Conservation (phyloP, 176 grass and related monocot genomes). For the Metroxylon sagu region DNA sequence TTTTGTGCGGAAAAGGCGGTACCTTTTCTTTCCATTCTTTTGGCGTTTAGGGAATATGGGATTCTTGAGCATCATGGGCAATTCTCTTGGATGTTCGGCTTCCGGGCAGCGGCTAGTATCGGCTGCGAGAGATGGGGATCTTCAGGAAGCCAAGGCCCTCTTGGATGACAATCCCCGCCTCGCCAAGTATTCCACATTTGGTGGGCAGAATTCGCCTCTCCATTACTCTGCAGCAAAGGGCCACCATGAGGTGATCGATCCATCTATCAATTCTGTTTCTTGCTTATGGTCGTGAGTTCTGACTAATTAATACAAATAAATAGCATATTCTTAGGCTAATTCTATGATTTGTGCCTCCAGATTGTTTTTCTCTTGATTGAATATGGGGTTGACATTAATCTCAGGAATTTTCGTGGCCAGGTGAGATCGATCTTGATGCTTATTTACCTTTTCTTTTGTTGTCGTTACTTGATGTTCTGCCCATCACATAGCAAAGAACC, state of each 20-base stretch:
- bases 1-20: not conserved
- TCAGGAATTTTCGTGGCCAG: slow-evolving; percentile 84
- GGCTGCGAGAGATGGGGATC: slow-evolving; percentile 81
- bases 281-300: slow-evolving; percentile 1
- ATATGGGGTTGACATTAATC: slow-evolving; percentile 82
- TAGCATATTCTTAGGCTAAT: slow-evolving; percentile 4
- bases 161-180: slow-evolving; percentile 86
- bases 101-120: slow-evolving; percentile 71
- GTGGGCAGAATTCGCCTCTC: slow-evolving; percentile 76
- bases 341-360: slow-evolving; percentile 25
- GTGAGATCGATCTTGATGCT: slow-evolving; percentile 25
- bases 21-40: not conserved
- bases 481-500: not conserved
- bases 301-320: slow-evolving; percentile 3
- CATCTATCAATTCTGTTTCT: slow-evolving; percentile 10
- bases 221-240: slow-evolving; percentile 89
- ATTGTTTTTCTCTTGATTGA: slow-evolving; percentile 88
- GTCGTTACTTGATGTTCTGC: not conserved
- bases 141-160: slow-evolving; percentile 80
- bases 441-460: slow-evolving; percentile 14
- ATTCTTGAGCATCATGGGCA: slow-evolving; percentile 64
- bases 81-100: slow-evolving; percentile 84
- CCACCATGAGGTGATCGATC: slow-evolving; percentile 75
- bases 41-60: slow-evolving; percentile 36
- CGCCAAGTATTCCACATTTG: slow-evolving; percentile 72